These are phyloP conservation scores for Beauveria sp. DNA, from an alignment of 2,329 filamentous ascomycete genomes.

Conservation along the genomic window DNA sequence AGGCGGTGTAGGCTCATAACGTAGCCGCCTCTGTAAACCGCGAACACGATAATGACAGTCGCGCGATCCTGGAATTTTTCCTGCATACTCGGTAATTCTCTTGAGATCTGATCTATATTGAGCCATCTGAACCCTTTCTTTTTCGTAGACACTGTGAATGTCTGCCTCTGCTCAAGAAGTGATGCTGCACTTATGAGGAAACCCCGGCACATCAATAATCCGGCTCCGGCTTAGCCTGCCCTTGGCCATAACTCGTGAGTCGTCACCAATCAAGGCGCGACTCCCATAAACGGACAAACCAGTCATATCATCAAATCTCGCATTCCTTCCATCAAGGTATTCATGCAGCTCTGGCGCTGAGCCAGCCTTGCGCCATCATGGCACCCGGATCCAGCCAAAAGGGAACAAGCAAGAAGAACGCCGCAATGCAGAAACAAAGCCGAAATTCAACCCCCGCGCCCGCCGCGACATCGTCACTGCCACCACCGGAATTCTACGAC, in stretches of 20 bases:
- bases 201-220: constrained; percentile 3
- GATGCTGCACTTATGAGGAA: neutral
- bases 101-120: no score
- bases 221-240: neutral
- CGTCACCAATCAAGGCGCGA: constrained; percentile 4
- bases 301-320: neutral
- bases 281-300: neutral
- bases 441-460: constrained; percentile 72
- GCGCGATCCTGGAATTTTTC: no score
- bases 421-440: constrained; percentile 59
- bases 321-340: constrained; percentile 5
- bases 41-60: no score
- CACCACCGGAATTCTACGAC: constrained; percentile 46
- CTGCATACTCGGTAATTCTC: no score
- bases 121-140: no score
- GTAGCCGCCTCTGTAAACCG: no score
- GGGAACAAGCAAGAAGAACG: constrained; percentile 57
- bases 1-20: neutral
- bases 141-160: no score
- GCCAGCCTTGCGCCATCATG: constrained; percentile 31
- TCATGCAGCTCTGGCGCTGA: constrained; percentile 10
- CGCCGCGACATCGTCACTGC: constrained; percentile 37
- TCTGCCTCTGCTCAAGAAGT: neutral
- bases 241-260: neutral
- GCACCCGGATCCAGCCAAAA: constrained; percentile 52